Evolutionary conservation across 2,329 filamentous ascomycete species (phyloP).

Genomic region (Xylaria sp.): DNA sequence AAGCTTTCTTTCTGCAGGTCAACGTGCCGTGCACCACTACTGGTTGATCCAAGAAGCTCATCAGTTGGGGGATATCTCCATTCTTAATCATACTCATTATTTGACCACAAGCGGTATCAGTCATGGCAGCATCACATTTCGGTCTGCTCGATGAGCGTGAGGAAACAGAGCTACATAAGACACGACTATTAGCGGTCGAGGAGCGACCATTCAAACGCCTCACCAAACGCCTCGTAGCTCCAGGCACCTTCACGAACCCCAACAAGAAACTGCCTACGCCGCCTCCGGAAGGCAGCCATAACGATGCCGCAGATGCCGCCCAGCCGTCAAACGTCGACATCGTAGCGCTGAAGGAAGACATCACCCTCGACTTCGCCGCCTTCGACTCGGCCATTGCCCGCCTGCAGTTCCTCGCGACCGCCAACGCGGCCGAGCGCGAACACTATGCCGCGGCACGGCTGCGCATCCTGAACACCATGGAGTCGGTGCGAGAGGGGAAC

Average conservation of each 20-base stretch:
- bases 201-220: slow-evolving; percentile 92
- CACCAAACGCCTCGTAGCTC: slow-evolving; percentile 79
- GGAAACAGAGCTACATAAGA: slow-evolving; percentile 87
- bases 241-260: slow-evolving; percentile 70
- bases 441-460: slow-evolving; percentile 85
- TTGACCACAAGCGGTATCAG: background rate
- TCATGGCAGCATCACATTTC: slow-evolving; percentile 48
- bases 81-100: background rate
- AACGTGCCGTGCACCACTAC: background rate
- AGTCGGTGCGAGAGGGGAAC: slow-evolving; percentile 81
- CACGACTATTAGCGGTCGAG: slow-evolving; percentile 87
- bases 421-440: slow-evolving; percentile 84
- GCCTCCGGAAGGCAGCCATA: slow-evolving; percentile 66
- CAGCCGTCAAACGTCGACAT: slow-evolving; percentile 62
- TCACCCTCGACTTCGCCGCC: slow-evolving; percentile 87
- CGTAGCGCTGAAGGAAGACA: slow-evolving; percentile 78
- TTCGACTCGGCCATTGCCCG: slow-evolving; percentile 89
- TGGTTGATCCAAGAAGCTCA: background rate
- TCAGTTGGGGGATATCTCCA: slow-evolving; percentile 2
- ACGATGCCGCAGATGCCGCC: slow-evolving; percentile 45
- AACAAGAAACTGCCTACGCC: slow-evolving; percentile 70
- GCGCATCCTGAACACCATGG: slow-evolving; percentile 81
- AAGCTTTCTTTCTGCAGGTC: background rate
- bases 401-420: slow-evolving; percentile 85
- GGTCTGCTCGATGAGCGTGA: slow-evolving; percentile 76